Conservation (phyloP, 139 green algal species). For the Tetradesmus obliquus region DNA sequence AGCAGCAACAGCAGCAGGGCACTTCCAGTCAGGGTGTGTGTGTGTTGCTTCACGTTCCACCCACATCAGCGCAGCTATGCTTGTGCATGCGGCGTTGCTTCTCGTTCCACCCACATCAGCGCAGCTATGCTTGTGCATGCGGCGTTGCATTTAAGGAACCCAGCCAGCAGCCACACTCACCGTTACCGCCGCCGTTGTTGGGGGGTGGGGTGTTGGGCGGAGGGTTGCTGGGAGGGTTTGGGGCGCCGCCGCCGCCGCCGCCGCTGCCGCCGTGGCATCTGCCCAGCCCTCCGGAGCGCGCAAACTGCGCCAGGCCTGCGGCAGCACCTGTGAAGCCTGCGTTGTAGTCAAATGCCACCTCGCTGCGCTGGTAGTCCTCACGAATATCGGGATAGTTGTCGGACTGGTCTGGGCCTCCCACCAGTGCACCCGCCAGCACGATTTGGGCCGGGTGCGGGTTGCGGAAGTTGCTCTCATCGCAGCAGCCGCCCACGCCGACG, state of each 20-base stretch:
- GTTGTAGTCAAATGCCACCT: conserved; percentile 42
- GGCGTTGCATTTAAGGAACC: not conserved
- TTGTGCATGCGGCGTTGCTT: not conserved
- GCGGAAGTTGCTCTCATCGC: conserved; percentile 35
- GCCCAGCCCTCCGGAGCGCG: not conserved
- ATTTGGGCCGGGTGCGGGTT: conserved; percentile 2
- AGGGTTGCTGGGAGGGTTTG: not conserved
- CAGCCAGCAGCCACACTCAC: not conserved
- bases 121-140: too few relatives aligned
- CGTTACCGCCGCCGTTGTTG: not conserved
- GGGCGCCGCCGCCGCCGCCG: not conserved
- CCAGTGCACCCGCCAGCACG: not conserved
- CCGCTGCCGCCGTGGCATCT: not conserved
- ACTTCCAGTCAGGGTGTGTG: not conserved
- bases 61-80: too few relatives aligned
- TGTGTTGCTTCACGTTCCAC: not conserved
- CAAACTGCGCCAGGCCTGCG: conserved; percentile 15
- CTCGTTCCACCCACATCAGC: not conserved
- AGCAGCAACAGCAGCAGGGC: not conserved
- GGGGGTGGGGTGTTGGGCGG: not conserved
- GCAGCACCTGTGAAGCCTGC: conserved; percentile 38
- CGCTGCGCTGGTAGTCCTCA: conserved; percentile 39
- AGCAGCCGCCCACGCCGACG: conserved; percentile 25
- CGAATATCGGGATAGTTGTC: conserved; percentile 39
- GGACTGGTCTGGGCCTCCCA: conserved; percentile 38